phyloP scores from a whole-genome alignment of 768 basidiomycete species.

The Hericium coralloides region DNA sequence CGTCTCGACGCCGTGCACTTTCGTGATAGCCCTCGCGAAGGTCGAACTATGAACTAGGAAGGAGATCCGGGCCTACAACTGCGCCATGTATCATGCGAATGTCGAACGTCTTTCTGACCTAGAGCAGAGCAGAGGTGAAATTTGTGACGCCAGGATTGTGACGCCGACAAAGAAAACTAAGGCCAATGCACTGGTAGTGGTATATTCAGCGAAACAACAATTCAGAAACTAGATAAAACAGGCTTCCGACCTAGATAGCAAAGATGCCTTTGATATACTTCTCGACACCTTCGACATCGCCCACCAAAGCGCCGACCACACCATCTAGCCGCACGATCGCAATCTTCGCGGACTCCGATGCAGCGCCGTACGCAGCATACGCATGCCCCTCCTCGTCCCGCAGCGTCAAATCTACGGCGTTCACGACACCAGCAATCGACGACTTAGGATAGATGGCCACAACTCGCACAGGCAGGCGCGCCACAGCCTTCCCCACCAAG shows the following conservation, averaged over 20 bases:
- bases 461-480: not conserved
- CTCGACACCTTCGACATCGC: not conserved
- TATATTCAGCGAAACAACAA: no score
- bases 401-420: not conserved
- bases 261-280: not conserved
- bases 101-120: no score
- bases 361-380: not conserved
- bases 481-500: not conserved
- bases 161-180: no score
- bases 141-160: no score
- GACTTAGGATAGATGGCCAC: not conserved
- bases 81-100: no score
- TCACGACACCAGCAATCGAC: not conserved
- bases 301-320: not conserved
- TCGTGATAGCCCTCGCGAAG: no score
- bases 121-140: no score
- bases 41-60: no score
- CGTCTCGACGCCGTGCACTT: no score
- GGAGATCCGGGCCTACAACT: no score
- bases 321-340: not conserved
- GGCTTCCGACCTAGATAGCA: not conserved
- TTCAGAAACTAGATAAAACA: no score
- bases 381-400: not conserved
- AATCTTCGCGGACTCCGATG: not conserved
- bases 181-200: no score